These are phyloP conservation scores for Claviceps africana DNA, from an alignment of 2,329 filamentous ascomycete species.

Conservation along the genomic window DNA sequence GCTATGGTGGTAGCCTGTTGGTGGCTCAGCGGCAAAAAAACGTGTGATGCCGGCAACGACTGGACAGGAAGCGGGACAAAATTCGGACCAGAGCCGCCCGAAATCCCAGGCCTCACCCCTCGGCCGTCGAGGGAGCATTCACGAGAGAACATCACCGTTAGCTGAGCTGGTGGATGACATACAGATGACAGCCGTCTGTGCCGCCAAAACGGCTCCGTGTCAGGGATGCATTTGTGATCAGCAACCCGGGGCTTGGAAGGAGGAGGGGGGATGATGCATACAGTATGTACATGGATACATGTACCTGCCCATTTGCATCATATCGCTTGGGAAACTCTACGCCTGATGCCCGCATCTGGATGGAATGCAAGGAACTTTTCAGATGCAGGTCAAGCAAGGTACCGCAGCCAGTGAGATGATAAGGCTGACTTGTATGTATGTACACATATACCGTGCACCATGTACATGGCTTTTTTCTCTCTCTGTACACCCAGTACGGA, in stretches of 20 bases:
- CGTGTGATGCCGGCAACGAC: neutral
- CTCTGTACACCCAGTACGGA: neutral
- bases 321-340: neutral
- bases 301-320: neutral
- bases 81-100: neutral
- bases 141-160: neutral
- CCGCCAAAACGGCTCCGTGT: neutral
- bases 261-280: too few species aligned
- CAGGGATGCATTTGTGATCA: neutral
- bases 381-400: neutral
- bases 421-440: neutral
- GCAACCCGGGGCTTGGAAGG: too few species aligned
- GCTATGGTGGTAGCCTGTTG: neutral
- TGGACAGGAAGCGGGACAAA: neutral
- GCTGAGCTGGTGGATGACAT: neutral
- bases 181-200: neutral
- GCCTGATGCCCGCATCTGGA: too few species aligned
- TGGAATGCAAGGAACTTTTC: neutral
- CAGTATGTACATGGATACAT: neutral
- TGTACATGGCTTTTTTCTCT: too few species aligned
- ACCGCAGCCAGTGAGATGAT: neutral
- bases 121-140: neutral
- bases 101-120: neutral
- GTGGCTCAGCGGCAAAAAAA: neutral
- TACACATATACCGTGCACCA: neutral